phyloP scores from a whole-genome alignment of 768 basidiomycete genomes.

The Lactarius vividus region DNA sequence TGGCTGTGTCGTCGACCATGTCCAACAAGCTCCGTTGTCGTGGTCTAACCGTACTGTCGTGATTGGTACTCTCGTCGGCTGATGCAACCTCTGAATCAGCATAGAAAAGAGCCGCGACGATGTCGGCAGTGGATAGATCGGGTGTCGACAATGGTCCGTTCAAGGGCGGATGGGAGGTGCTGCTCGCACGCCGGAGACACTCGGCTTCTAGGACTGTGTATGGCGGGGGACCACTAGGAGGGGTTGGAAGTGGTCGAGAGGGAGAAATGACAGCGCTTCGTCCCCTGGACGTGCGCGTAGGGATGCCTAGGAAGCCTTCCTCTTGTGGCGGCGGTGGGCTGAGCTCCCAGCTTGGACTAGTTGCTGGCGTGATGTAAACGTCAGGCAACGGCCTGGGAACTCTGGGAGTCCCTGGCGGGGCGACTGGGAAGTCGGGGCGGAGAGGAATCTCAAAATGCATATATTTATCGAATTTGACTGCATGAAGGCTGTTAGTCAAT shows the following conservation, averaged over 20 bases:
- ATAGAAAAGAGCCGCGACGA: slow-evolving; percentile 1
- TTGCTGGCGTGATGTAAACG: background rate
- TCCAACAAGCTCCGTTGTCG: background rate
- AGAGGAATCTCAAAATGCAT: background rate
- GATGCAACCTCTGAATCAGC: background rate
- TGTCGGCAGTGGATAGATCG: background rate
- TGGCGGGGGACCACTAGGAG: background rate
- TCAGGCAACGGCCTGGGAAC: background rate
- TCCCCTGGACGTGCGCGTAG: background rate
- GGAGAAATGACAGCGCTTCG: background rate
- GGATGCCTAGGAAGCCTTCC: slow-evolving; percentile 17
- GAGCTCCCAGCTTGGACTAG: background rate
- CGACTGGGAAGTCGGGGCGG: slow-evolving; percentile 19
- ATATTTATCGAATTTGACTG: slow-evolving; percentile 1
- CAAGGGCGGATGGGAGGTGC: background rate
- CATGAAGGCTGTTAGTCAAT: background rate
- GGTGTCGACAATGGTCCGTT: background rate
- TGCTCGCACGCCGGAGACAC: slow-evolving; percentile 3
- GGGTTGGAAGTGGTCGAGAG: slow-evolving; percentile 14
- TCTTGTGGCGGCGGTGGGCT: slow-evolving; percentile 4
- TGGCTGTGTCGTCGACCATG: background rate
- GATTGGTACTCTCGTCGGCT: background rate
- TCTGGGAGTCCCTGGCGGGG: slow-evolving; percentile 5
- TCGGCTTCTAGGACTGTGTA: background rate
- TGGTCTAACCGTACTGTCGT: background rate